Percentiles rank a stretch among this genome's conserved stretches.
Evolutionary conservation across 106 monocot genomes (phyloP).

Genomic region (Chionographis japonica): DNA sequence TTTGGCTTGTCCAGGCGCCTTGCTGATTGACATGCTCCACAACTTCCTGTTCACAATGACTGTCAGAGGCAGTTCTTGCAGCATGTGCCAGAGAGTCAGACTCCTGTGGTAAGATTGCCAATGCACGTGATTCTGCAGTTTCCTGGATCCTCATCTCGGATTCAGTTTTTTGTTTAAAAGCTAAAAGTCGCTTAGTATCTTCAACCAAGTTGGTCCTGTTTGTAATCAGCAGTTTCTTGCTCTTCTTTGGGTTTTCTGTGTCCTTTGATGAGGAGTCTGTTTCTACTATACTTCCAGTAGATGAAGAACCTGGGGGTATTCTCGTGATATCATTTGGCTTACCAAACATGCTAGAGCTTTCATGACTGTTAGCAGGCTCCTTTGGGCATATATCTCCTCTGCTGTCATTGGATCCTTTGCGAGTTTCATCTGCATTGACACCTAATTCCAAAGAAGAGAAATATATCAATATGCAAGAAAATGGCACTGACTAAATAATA

Average conservation of each 20-base stretch:
- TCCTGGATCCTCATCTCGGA: constrained; percentile 19
- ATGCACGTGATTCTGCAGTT: constrained; percentile 23
- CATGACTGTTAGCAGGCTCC: constrained; percentile 50
- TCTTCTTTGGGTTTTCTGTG: constrained; percentile 44
- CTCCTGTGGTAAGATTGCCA: constrained; percentile 9
- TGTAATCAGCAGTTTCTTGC: constrained; percentile 21
- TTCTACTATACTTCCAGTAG: constrained; percentile 58
- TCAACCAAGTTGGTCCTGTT: constrained; percentile 27
- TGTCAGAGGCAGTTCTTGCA: constrained; percentile 14
- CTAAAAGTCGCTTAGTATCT: constrained; percentile 25
- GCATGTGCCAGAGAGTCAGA: constrained; percentile 15
- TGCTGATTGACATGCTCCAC: constrained; percentile 26
- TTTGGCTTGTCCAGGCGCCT: constrained; percentile 25
- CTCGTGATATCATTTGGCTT: constrained; percentile 34
- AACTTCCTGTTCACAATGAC: constrained; percentile 9
- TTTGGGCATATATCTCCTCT: constrained; percentile 46
- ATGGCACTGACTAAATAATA: not conserved
- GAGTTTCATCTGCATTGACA: constrained; percentile 37
- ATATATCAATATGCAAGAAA: not conserved
- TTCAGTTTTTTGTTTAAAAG: constrained; percentile 29
- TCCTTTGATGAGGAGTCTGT: constrained; percentile 52
- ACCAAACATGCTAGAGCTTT: constrained; percentile 38
- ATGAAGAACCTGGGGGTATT: constrained; percentile 21
- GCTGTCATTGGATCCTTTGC: constrained; percentile 33
- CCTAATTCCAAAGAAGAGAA: constrained; percentile 12